Base-by-base conservation (phyloP, 2,329 filamentous ascomycete genomes). In the Claviceps purpurea region DNA sequence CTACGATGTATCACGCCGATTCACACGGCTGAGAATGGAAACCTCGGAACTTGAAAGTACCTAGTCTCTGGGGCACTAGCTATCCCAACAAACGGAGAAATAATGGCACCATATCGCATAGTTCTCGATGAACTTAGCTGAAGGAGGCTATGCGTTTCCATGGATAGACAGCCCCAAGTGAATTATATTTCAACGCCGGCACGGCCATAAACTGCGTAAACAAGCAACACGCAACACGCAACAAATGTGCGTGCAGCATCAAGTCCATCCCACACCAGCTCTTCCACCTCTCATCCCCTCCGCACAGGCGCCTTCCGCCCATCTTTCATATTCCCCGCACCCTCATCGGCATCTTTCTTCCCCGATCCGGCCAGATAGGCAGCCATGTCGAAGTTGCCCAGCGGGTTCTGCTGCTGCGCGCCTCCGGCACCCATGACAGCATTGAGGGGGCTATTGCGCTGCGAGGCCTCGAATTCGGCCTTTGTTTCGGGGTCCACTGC, bases 401-500 rank as follows among this genome's bases (percentile, higher is more conserved):
- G 69, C 1, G 75, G 70, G 59, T 69, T 77, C 47, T 64, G 62
- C 11, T 55, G 58, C 14, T 62, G 59, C 2, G 58, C 57, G 44
- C 53, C 62, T 45, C 59, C 56, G 52, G 65, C 66, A 22, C 69
- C 71, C 55, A 81, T 72, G 60, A 81, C 60, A 64, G 78, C 74
- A 56, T 75, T 76, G 58, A 90, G 73, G 1, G 85, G 81, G 58
- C 81, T 83, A 56, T 80, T 79, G 70, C 89, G 89, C 67, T 93
- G 89, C 63, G 89, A 84, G 62, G 89, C 87, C 66, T 96, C 89
- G 65, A 93, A 95, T 66, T 97, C 93, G 61, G 87, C 88, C 61
- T 84, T 84, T 71, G 88, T 86, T 68, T 98, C 93, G n/a, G 89
- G 89, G 65, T 97, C 93, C 90, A 98, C 90, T 96, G 22, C 13